A percentile compares a stretch with the other conserved stretches of the same genome.
These are phyloP conservation scores for Gentiana straminea DNA, from an alignment of 257 asterid species.

Conservation along the genomic window DNA sequence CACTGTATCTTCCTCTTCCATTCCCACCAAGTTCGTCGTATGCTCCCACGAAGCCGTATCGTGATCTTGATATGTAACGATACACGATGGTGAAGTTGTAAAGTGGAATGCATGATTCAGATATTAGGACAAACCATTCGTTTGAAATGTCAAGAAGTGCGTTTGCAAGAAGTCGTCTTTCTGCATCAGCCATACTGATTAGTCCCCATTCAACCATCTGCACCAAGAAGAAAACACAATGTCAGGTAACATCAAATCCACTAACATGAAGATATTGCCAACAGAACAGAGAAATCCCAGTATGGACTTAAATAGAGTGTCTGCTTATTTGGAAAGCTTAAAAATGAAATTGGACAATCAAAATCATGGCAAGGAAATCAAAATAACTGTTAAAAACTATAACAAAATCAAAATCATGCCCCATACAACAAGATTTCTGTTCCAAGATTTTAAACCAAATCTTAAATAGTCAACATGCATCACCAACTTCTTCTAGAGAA, in stretches of 20 bases:
- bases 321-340: no score
- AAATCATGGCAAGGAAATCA: no score
- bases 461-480: no score
- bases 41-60: constrained; percentile 29
- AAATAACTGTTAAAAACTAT: no score
- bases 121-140: constrained; percentile 35
- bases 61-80: constrained; percentile 25
- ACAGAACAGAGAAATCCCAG: background rate
- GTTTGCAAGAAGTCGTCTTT: constrained; percentile 37
- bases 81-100: constrained; percentile 22
- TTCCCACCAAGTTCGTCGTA: constrained; percentile 29
- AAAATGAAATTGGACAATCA: no score
- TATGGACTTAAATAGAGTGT: no score
- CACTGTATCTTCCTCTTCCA: constrained; percentile 36
- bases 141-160: constrained; percentile 36
- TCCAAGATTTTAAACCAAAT: no score
- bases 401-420: background rate
- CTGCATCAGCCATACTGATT: constrained; percentile 45
- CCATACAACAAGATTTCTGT: no score
- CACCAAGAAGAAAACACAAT: background rate
- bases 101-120: constrained; percentile 44
- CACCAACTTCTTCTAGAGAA: no score
- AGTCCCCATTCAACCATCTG: constrained; percentile 39
- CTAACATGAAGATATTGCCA: background rate
- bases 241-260: background rate